A percentile compares a stretch with the other conserved stretches of the same genome.
Evolutionary conservation across 305 asterid species (phyloP).

Genomic region (Solanum chacoense): DNA sequence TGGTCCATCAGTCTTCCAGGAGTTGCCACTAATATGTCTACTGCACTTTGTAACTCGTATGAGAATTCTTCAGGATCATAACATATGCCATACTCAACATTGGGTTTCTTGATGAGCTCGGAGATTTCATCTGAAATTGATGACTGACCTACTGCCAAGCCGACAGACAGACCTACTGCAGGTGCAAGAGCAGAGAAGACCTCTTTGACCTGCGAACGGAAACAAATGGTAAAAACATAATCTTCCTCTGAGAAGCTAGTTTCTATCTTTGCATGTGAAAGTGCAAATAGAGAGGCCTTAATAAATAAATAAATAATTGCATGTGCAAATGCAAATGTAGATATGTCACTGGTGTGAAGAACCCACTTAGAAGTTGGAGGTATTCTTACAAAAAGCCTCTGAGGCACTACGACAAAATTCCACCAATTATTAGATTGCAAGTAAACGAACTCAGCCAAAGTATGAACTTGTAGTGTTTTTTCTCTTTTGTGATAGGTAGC

Average conservation of each 20-base stretch:
- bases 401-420: background rate
- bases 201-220: conserved; percentile 64
- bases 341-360: background rate
- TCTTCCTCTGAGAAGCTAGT: background rate
- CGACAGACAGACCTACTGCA: conserved; percentile 89
- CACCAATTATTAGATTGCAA: background rate
- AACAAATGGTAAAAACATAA: background rate
- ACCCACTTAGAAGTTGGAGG: background rate
- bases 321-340: background rate
- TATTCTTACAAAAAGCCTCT: background rate
- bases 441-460: background rate
- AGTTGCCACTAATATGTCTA: conserved; percentile 92
- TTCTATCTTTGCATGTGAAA: background rate
- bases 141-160: conserved; percentile 94
- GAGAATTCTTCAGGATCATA: conserved; percentile 36
- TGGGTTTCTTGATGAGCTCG: conserved; percentile 61
- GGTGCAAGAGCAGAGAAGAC: conserved; percentile 70
- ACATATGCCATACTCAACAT: conserved; percentile 30
- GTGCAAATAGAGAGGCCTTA: background rate
- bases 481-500: background rate
- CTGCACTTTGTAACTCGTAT: conserved; percentile 46
- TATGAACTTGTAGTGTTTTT: background rate
- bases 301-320: background rate
- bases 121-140: conserved; percentile 84
- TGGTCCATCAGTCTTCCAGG: conserved; percentile 97